A percentile compares a stretch with the other conserved stretches of the same genome.
These are phyloP conservation scores for Helichrysum umbraculigerum DNA, from an alignment of 129 eudicot genomes.

Conservation along the genomic window DNA sequence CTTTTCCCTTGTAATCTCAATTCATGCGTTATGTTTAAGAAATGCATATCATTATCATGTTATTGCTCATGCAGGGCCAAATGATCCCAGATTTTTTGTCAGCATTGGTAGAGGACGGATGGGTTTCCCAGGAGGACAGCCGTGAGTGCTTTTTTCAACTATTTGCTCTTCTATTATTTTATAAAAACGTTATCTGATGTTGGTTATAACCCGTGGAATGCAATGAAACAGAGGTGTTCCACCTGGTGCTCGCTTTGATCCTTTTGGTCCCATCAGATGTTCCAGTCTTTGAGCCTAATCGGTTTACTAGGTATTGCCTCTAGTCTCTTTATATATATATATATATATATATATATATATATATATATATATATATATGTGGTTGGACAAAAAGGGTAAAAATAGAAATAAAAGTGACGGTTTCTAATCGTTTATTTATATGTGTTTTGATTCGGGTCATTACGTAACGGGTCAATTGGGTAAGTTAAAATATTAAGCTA, in stretches of 20 bases:
- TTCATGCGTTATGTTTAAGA: neutral
- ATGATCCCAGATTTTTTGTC: constrained; percentile 70
- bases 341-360: no score
- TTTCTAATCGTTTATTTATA: neutral
- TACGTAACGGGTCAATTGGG: neutral
- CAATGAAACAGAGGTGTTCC: constrained; percentile 68
- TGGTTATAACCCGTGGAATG: constrained; percentile 7
- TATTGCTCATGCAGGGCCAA: constrained; percentile 55
- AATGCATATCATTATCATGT: neutral
- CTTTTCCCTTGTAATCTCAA: neutral
- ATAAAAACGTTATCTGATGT: neutral
- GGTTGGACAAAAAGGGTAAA: neutral
- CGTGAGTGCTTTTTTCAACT: constrained; percentile 38
- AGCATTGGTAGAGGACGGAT: constrained; percentile 12
- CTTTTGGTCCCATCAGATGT: constrained; percentile 86
- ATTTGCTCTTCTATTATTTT: neutral
- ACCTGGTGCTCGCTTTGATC: constrained; percentile 97
- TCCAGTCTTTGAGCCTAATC: constrained; percentile 86
- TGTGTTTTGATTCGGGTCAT: neutral
- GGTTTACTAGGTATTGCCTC: constrained; percentile 61
- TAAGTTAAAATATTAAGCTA: neutral
- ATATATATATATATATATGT: no score
- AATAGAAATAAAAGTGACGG: neutral
- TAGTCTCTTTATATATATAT: neutral
- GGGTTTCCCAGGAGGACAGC: constrained; percentile 33